Percentiles rank a stretch among this genome's conserved stretches.
phyloP scores from a whole-genome alignment of 306 rosid genomes.

The Rosa multiflora region DNA sequence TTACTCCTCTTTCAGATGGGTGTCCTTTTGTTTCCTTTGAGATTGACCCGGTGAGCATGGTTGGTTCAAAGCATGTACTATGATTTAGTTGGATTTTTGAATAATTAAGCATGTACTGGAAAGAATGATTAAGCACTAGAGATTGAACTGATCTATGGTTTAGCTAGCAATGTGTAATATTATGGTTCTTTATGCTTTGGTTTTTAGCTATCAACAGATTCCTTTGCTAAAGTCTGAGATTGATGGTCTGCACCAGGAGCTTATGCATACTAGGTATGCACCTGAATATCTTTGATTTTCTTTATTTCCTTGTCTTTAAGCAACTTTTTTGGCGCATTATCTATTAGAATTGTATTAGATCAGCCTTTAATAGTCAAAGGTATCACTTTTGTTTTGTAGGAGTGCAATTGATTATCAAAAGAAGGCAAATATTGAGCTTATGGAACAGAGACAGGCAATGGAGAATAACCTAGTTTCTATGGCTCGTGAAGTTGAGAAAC shows the following conservation, averaged over 20 bases:
- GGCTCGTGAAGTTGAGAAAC: conserved; percentile 91
- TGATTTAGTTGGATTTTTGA: too few species aligned
- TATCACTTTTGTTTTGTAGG: conserved; percentile 40
- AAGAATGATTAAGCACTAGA: too few species aligned
- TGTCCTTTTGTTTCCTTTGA: too few species aligned
- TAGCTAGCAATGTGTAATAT: too few species aligned
- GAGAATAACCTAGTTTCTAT: conserved; percentile 82
- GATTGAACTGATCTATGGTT: too few species aligned
- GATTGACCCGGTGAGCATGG: too few species aligned
- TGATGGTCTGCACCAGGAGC: conserved; percentile 76
- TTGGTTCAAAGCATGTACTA: too few species aligned
- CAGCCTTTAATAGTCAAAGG: background rate
- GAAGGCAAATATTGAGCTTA: conserved; percentile 77
- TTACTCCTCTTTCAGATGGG: too few species aligned
- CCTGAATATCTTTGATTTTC: conserved; percentile 9
- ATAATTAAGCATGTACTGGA: too few species aligned
- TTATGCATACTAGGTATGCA: conserved; percentile 75
- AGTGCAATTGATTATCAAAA: conserved; percentile 68
- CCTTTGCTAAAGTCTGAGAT: conserved; percentile 57
- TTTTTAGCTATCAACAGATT: conserved; percentile 47
- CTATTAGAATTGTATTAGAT: conserved; percentile 2
- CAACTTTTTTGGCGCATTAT: background rate
- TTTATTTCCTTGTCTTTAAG: conserved; percentile 21
- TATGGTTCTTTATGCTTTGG: too few species aligned
- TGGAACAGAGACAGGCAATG: conserved; percentile 90